phyloP scores from a whole-genome alignment of 495 filamentous ascomycete genomes.

The Annulohypoxylon stygium region DNA sequence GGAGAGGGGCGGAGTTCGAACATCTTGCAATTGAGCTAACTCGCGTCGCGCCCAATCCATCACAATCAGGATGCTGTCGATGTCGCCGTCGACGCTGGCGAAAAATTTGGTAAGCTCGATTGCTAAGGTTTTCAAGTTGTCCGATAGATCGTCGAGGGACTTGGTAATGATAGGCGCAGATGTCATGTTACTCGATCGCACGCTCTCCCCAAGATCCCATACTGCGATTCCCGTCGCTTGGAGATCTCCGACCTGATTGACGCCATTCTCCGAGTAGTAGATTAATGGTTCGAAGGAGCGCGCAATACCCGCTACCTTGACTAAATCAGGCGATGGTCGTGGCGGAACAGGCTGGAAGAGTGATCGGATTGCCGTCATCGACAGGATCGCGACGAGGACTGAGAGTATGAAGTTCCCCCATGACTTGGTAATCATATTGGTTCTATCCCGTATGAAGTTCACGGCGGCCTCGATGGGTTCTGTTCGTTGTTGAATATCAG shows the following conservation, averaged over 20 bases:
- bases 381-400: constrained; percentile 67
- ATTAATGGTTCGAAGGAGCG: constrained; percentile 92
- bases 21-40: constrained; percentile 65
- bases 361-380: constrained; percentile 70
- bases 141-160: constrained; percentile 84
- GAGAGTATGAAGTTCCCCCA: constrained; percentile 72
- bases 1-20: constrained; percentile 69
- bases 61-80: constrained; percentile 88
- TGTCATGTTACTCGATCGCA: constrained; percentile 90
- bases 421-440: constrained; percentile 71
- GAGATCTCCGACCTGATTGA: constrained; percentile 83
- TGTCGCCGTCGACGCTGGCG: constrained; percentile 89
- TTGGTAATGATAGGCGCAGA: constrained; percentile 85
- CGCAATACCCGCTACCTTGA: constrained; percentile 89
- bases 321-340: constrained; percentile 83
- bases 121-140: constrained; percentile 82
- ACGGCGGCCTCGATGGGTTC: constrained; percentile 85
- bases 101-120: constrained; percentile 90
- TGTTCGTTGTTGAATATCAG: constrained; percentile 87
- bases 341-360: constrained; percentile 75
- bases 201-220: constrained; percentile 90
- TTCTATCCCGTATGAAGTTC: constrained; percentile 68
- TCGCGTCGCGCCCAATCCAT: constrained; percentile 96
- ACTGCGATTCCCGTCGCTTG: constrained; percentile 92
- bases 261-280: constrained; percentile 89